Base-by-base conservation (phyloP, 225 moss, liverwort and hornwort species). In the Polytrichum commune region DNA sequence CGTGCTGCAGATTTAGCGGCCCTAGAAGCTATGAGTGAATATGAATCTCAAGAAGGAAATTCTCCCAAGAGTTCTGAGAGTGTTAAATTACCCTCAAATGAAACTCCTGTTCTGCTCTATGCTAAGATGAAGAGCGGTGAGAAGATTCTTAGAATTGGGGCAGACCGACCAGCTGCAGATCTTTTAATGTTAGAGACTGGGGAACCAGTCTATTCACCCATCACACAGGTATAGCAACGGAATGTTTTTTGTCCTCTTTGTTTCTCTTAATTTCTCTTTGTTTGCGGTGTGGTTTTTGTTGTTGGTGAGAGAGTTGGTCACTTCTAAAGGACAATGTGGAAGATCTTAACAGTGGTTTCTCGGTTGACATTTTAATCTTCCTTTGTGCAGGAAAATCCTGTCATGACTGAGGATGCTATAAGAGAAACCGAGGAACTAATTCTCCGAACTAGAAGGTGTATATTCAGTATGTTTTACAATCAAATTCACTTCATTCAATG, bases 381-480 rank as follows among this genome's bases (percentile, higher is more conserved):
- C 68, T 54, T 68, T 74, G 27, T 83, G 78, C 81, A 92, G 89
- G 96, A 96, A 74, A 89, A 87, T 25, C 91, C 93, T 32, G 74
- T 96, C 22, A 90, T 96, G 84, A 96, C 96, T 26, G 96, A 96
- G 76, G 96, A 96, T 75, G 86, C 91, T 5, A 88, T 96, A 62
- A 80, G 91, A 68, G 96, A 96, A 77, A 86, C 84, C 4, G 96
- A 96, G 75, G 96, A 96, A 79, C 93, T 96, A 16, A 90, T 96
- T 71, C 91, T 96, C 62, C 90, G 96, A 60, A 96, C 96, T 30
- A 80, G 93, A 75, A 96, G 92, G 92, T 92, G 65, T 38, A 70
- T 70, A 8, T 56, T 46, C 0, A 4, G 13, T 16, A 46, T 46
- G 46, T 46, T 46, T 46, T 13, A 13, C 13, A 46, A 46, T 13